These are phyloP conservation scores for Fusarium caatingaense DNA, from an alignment of 2,329 filamentous ascomycete genomes.

Conservation along the genomic window DNA sequence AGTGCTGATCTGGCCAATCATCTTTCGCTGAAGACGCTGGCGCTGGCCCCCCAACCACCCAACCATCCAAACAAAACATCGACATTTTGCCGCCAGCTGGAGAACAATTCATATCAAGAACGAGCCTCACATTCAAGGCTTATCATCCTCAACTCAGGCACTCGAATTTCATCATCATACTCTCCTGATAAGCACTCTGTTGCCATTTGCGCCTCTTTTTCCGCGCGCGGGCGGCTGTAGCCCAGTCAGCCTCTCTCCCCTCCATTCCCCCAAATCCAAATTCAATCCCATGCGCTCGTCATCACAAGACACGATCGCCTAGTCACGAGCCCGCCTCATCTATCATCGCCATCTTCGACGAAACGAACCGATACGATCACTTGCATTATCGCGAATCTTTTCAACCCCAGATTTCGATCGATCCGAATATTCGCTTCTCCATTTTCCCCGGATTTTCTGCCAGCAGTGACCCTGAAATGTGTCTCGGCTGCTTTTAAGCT, in stretches of 20 bases:
- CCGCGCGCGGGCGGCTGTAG: conserved; percentile 27
- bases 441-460: conserved; percentile 34
- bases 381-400: not conserved
- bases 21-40: conserved; percentile 8
- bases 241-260: conserved; percentile 13
- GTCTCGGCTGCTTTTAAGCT: conserved; percentile 46
- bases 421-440: conserved; percentile 14
- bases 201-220: conserved; percentile 3
- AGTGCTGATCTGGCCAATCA: conserved; percentile 24
- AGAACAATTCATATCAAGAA: conserved; percentile 19
- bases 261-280: conserved; percentile 8
- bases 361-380: not conserved
- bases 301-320: conserved; percentile 34
- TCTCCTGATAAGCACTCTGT: not conserved
- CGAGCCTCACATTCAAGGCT: conserved; percentile 34
- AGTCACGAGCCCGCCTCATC: conserved; percentile 33
- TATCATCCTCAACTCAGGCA: conserved; percentile 1
- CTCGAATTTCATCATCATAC: not conserved
- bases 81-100: conserved; percentile 18
- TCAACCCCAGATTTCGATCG: conserved; percentile 11
- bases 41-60: conserved; percentile 39
- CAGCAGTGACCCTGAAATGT: conserved; percentile 38
- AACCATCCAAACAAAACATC: conserved; percentile 11
- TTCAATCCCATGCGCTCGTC: conserved; percentile 18
- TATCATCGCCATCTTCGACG: conserved; percentile 9